These are phyloP conservation scores for Penicillium malachiteum DNA, from an alignment of 495 filamentous ascomycete genomes.

Conservation along the genomic window DNA sequence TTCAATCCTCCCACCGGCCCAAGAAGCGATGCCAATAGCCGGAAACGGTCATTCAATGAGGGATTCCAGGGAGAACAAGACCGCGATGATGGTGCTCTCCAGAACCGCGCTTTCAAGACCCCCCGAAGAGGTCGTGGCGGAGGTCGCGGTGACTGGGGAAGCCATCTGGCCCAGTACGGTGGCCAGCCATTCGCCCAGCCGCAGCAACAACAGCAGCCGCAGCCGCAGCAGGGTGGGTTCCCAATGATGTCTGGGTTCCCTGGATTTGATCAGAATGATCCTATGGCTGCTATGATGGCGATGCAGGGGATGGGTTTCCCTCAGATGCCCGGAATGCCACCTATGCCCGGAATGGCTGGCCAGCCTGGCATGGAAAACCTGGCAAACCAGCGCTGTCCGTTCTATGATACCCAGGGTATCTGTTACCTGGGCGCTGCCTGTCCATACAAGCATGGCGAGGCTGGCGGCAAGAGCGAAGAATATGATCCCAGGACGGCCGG, in stretches of 20 bases:
- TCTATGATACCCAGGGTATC: conserved; percentile 87
- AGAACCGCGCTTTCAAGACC: conserved; percentile 68
- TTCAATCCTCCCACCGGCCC: conserved; percentile 41
- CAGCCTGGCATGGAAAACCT: conserved; percentile 34
- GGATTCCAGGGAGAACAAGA: conserved; percentile 54
- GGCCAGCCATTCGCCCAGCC: too few species aligned
- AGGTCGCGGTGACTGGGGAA: conserved; percentile 52
- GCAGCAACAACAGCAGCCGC: too few species aligned
- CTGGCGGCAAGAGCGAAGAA: conserved; percentile 63
- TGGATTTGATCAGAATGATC: conserved; percentile 60
- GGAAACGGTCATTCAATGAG: conserved; percentile 61
- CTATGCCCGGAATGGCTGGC: conserved; percentile 43
- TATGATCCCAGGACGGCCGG: conserved; percentile 79
- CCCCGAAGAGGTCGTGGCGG: conserved; percentile 63
- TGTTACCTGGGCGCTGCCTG: conserved; percentile 77
- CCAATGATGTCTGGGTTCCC: conserved; percentile 53
- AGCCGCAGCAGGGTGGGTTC: conserved; percentile 34
- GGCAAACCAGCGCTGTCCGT: conserved; percentile 64
- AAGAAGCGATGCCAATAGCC: conserved; percentile 30
- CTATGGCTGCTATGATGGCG: conserved; percentile 67
- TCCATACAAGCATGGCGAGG: conserved; percentile 78
- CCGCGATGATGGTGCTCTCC: conserved; percentile 35
- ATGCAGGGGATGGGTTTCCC: conserved; percentile 69
- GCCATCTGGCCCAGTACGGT: conserved; percentile 17
- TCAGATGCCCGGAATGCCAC: conserved; percentile 53